A percentile compares a stretch with the other conserved stretches of the same genome.
Evolutionary conservation across 257 asterid species (phyloP).

Genomic region (Coffea canephora): DNA sequence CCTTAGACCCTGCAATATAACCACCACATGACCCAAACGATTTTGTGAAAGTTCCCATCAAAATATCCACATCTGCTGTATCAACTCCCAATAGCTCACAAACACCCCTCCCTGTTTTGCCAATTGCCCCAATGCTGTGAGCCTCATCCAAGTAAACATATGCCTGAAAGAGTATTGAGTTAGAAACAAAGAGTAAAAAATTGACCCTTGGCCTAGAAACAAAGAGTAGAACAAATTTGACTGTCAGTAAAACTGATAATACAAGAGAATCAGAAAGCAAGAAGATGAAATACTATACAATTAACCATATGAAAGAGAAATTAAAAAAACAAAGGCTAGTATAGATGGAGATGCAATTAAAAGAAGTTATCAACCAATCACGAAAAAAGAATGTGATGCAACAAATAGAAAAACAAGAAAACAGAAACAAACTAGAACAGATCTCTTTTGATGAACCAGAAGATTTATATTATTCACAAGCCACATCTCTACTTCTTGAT

Average conservation of each 20-base stretch:
- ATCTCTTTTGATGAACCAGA: neutral
- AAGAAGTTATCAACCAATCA: neutral
- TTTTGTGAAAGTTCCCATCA: slow-evolving; percentile 99
- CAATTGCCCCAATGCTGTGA: slow-evolving; percentile 98
- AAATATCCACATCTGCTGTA: slow-evolving; percentile 86
- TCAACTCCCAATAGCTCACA: slow-evolving; percentile 98
- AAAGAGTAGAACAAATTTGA: slow-evolving; percentile 4
- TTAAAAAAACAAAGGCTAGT: neutral
- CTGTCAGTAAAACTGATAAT: neutral
- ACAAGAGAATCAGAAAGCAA: neutral
- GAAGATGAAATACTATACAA: neutral
- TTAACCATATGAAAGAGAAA: neutral
- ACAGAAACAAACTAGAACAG: neutral
- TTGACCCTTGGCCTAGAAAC: too few relatives aligned
- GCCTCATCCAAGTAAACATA: slow-evolving; percentile 96
- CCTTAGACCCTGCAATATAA: slow-evolving; percentile 97
- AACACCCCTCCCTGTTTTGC: slow-evolving; percentile 95
- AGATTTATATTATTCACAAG: neutral
- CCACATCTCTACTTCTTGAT: neutral
- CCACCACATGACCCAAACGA: slow-evolving; percentile 99
- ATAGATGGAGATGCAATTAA: neutral
- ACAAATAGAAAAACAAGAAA: neutral
- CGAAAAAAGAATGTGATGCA: neutral
- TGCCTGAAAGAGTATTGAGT: slow-evolving; percentile 46
- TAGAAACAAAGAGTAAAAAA: neutral